phyloP scores from a whole-genome alignment of 805 yeast species.

The Kodamaea jinghongensis region DNA sequence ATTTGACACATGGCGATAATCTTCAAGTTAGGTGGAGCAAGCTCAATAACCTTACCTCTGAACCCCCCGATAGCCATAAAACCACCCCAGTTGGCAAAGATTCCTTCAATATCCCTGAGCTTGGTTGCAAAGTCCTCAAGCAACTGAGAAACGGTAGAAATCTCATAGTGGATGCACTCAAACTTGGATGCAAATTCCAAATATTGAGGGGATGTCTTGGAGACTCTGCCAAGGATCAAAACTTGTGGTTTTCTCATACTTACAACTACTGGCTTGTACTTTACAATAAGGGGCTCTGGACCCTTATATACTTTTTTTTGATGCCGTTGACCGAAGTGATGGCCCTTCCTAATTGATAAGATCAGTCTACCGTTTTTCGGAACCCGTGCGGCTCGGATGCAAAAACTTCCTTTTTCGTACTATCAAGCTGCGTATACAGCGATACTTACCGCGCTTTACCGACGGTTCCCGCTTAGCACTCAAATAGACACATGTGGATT shows the following conservation, averaged over 20 bases:
- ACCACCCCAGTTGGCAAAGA: slow-evolving; percentile 25
- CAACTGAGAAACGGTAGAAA: slow-evolving; percentile 16
- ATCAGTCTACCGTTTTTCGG: too few relatives aligned
- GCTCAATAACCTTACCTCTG: slow-evolving; percentile 17
- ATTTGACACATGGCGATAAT: slow-evolving; percentile 23
- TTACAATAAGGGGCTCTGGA: neutral
- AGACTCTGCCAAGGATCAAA: slow-evolving; percentile 21
- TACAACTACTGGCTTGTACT: neutral
- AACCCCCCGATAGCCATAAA: slow-evolving; percentile 21
- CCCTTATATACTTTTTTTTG: slow-evolving; percentile 2
- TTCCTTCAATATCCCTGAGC: slow-evolving; percentile 20
- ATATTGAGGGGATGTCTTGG: slow-evolving; percentile 17
- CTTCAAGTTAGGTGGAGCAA: slow-evolving; percentile 18
- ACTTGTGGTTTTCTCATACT: slow-evolving; percentile 17
- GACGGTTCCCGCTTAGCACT: neutral
- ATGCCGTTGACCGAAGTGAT: neutral
- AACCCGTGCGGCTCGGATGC: slow-evolving; percentile 1
- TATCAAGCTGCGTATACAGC: neutral
- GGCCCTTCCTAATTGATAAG: too few relatives aligned
- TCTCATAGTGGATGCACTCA: slow-evolving; percentile 18
- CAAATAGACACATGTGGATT: too few relatives aligned
- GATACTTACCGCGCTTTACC: neutral
- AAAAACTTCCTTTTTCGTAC: neutral
- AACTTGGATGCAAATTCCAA: slow-evolving; percentile 16
- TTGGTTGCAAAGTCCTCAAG: slow-evolving; percentile 16